These are phyloP conservation scores for Byssochlamys sp. DNA, from an alignment of 2,329 filamentous ascomycete species.

Conservation along the genomic window DNA sequence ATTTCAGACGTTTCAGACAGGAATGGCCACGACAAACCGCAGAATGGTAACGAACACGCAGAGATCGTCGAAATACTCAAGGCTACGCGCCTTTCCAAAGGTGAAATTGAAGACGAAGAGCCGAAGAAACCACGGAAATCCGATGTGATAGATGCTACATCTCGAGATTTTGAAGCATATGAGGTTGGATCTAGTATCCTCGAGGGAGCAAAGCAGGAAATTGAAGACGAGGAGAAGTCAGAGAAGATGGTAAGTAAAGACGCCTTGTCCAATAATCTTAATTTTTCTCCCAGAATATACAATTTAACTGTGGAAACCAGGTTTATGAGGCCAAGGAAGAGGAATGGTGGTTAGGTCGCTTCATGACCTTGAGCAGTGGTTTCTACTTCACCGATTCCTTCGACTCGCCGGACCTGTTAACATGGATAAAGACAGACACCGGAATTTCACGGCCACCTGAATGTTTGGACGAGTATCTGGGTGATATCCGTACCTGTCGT, in stretches of 20 bases:
- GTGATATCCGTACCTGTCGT: constrained; percentile 18
- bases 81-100: not conserved
- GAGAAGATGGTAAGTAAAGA: not conserved
- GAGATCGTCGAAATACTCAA: not conserved
- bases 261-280: not conserved
- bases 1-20: not conserved
- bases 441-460: not conserved
- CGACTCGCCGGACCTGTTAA: constrained; percentile 5
- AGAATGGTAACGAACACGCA: not conserved
- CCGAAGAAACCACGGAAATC: not conserved
- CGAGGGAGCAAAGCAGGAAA: not conserved
- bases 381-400: constrained; percentile 26
- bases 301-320: constrained; percentile 4
- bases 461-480: constrained; percentile 4
- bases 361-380: constrained; percentile 21
- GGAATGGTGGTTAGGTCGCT: constrained; percentile 24
- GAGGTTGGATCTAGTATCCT: not conserved
- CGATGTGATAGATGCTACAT: not conserved
- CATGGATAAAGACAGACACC: not conserved
- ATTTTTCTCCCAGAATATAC: not conserved
- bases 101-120: not conserved
- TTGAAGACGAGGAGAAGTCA: not conserved
- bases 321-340: constrained; percentile 15
- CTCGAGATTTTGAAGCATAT: not conserved
- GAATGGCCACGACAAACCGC: not conserved